These are phyloP conservation scores for Hygrocybe coccinea DNA, from an alignment of 768 basidiomycete species.

Conservation along the genomic window DNA sequence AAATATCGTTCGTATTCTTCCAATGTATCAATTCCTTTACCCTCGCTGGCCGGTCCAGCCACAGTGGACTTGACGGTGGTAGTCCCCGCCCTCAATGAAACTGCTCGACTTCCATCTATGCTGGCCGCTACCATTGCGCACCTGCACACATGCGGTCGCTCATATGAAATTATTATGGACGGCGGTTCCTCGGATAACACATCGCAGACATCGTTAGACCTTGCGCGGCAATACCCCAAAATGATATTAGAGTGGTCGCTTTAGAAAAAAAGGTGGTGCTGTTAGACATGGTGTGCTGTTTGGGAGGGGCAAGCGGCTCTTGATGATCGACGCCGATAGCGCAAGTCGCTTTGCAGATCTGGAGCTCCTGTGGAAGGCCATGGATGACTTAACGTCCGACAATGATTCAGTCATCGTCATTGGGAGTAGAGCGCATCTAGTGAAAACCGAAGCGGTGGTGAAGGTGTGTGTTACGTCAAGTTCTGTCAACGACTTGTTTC, in stretches of 20 bases:
- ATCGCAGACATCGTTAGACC: conserved; percentile 52
- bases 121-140: conserved; percentile 69
- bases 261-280: conserved; percentile 76
- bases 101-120: conserved; percentile 76
- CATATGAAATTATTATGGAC: conserved; percentile 84
- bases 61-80: conserved; percentile 73
- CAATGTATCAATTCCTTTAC: conserved; percentile 49
- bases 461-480: conserved; percentile 54
- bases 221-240: conserved; percentile 53
- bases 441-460: conserved; percentile 97
- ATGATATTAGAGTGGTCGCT: too few relatives aligned
- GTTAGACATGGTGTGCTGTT: conserved; percentile 92
- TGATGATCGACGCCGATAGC: conserved; percentile 95
- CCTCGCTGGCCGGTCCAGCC: conserved; percentile 48
- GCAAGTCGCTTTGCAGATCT: conserved; percentile 86
- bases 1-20: conserved; percentile 58
- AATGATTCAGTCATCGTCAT: conserved; percentile 62
- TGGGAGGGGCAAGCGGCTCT: conserved; percentile 65
- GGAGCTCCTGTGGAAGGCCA: conserved; percentile 70
- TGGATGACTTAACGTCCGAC: conserved; percentile 55
- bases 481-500: neutral
- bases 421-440: conserved; percentile 88
- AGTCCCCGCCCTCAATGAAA: conserved; percentile 91
- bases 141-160: conserved; percentile 43
- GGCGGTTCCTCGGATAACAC: conserved; percentile 85